Conservation (phyloP, 495 filamentous ascomycete genomes). For the Penicillium silybi region DNA sequence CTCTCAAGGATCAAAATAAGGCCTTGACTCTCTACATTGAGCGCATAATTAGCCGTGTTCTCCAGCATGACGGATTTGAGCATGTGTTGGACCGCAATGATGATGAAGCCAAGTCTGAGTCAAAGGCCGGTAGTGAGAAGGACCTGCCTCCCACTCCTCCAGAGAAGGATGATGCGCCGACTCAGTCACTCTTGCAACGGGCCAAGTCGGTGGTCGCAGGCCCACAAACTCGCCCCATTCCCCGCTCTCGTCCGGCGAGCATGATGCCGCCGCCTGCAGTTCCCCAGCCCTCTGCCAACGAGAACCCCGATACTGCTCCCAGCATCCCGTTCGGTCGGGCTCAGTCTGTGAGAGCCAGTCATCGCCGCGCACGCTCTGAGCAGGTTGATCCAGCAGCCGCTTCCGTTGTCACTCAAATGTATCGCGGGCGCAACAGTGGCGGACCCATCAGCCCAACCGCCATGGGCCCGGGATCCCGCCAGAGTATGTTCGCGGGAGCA, state of each 20-base stretch:
- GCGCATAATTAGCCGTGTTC: constrained; percentile 90
- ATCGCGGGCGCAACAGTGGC: constrained; percentile 62
- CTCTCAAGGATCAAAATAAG: constrained; percentile 92
- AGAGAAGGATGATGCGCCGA: constrained; percentile 49
- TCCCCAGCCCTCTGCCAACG: constrained; percentile 43
- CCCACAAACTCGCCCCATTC: constrained; percentile 36
- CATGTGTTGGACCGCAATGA: constrained; percentile 69
- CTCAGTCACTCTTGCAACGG: constrained; percentile 66
- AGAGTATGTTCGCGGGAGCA: constrained; percentile 42
- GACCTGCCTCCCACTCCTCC: constrained; percentile 79
- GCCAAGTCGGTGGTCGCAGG: constrained; percentile 66
- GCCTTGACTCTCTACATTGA: constrained; percentile 96
- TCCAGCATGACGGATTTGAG: constrained; percentile 93
- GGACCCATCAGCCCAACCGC: constrained; percentile 51
- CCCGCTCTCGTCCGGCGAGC: constrained; percentile 60
- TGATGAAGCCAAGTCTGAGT: constrained; percentile 43
- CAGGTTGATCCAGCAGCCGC: constrained; percentile 60
- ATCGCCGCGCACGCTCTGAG: constrained; percentile 67
- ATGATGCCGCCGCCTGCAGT: constrained; percentile 50
- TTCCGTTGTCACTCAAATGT: constrained; percentile 78
- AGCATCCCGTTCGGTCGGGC: constrained; percentile 71
- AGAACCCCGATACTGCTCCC: constrained; percentile 77
- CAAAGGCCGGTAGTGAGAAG: constrained; percentile 56
- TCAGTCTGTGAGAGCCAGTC: constrained; percentile 54
- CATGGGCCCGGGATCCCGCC: constrained; percentile 43